phyloP scores from a whole-genome alignment of 2,329 filamentous ascomycete genomes.

The Fusarium redolens region DNA sequence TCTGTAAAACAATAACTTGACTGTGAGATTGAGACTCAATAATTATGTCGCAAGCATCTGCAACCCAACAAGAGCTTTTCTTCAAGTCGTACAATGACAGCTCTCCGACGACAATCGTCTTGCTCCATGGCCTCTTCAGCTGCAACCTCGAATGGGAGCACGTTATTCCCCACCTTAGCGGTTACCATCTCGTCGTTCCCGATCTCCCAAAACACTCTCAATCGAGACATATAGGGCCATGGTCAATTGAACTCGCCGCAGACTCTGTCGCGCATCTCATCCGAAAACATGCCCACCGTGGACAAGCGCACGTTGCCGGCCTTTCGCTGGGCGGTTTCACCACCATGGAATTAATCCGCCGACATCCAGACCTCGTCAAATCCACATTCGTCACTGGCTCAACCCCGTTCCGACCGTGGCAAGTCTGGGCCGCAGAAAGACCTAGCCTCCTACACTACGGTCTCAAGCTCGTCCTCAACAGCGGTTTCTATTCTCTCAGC shows the following conservation, averaged over 20 bases:
- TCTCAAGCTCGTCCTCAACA: slow-evolving; percentile 40
- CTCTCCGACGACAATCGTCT: slow-evolving; percentile 44
- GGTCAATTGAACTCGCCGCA: slow-evolving; percentile 45
- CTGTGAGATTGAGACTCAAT: rapidly evolving
- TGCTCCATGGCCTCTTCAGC: slow-evolving; percentile 49
- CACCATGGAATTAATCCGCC: slow-evolving; percentile 6
- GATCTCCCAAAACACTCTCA: slow-evolving; percentile 54
- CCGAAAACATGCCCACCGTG: slow-evolving; percentile 47
- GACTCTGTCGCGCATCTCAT: slow-evolving; percentile 52
- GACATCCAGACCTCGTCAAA: slow-evolving; percentile 31
- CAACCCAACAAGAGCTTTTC: neutral
- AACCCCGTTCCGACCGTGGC: slow-evolving; percentile 47
- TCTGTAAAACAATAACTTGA: neutral
- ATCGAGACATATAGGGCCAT: slow-evolving; percentile 48
- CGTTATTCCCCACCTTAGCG: slow-evolving; percentile 49
- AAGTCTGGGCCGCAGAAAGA: slow-evolving; percentile 41
- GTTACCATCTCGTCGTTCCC: slow-evolving; percentile 54
- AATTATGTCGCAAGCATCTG: neutral
- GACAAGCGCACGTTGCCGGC: slow-evolving; percentile 54
- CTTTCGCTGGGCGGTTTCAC: slow-evolving; percentile 53
- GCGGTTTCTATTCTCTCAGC: slow-evolving; percentile 43
- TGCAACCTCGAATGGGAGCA: slow-evolving; percentile 51
- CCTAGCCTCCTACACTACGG: slow-evolving; percentile 45
- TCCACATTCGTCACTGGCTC: slow-evolving; percentile 46
- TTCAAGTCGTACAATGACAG: slow-evolving; percentile 39